phyloP scores from a whole-genome alignment of 768 basidiomycete genomes.

The Amanita phalloides region DNA sequence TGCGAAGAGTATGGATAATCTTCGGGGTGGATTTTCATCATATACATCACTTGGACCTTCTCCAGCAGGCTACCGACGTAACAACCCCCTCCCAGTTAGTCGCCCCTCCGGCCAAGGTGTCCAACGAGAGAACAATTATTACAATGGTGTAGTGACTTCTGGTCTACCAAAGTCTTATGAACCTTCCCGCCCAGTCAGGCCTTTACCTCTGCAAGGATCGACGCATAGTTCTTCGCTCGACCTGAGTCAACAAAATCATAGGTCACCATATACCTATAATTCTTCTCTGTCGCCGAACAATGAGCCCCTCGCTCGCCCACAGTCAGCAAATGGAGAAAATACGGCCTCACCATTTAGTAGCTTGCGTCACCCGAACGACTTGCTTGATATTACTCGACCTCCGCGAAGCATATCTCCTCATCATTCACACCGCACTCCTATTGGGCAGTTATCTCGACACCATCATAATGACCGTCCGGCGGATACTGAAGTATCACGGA shows the following conservation, averaged over 20 bases:
- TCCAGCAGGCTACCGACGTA: constrained; percentile 22
- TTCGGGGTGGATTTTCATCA: constrained; percentile 25
- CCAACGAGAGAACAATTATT: constrained; percentile 3
- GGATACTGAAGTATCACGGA: constrained; percentile 31
- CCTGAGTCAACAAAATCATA: constrained; percentile 16
- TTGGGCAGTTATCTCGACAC: constrained; percentile 4
- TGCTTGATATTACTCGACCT: constrained; percentile 13
- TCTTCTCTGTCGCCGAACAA: constrained; percentile 30
- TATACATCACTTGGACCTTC: constrained; percentile 12
- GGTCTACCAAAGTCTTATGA: constrained; percentile 35
- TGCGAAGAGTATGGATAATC: constrained; percentile 53
- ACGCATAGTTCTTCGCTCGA: constrained; percentile 23
- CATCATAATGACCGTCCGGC: constrained; percentile 17
- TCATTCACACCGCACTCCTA: constrained; percentile 19
- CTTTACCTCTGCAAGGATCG: constrained; percentile 32
- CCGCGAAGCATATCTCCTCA: constrained; percentile 25
- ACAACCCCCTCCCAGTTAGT: constrained; percentile 22
- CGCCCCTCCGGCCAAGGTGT: constrained; percentile 9
- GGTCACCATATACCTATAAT: constrained; percentile 11
- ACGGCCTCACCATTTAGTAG: constrained; percentile 22
- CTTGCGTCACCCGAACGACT: constrained; percentile 4
- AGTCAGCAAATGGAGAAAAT: constrained; percentile 47
- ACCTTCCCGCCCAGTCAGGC: constrained; percentile 24
- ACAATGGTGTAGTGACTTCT: constrained; percentile 6
- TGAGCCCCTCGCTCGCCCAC: constrained; percentile 55